phyloP scores from a whole-genome alignment of 148 eudicot species.

The Chenopodium quinoa region DNA sequence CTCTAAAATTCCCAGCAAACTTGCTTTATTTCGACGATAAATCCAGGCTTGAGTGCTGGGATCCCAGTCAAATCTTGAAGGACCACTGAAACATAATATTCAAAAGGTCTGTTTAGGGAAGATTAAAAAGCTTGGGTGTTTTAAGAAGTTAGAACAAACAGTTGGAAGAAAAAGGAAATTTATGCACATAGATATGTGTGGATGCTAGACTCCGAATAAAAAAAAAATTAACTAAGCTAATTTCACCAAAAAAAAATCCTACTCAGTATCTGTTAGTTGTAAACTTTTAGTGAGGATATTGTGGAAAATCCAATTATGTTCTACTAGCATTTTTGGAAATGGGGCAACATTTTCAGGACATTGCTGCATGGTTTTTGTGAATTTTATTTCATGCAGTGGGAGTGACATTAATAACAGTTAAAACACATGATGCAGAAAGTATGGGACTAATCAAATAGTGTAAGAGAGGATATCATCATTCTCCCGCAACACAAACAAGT shows the following conservation, averaged over 20 bases:
- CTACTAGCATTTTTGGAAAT: background rate
- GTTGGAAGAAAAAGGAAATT: background rate
- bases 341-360: background rate
- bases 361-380: background rate
- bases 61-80: constrained; percentile 82
- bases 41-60: constrained; percentile 52
- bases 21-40: constrained; percentile 56
- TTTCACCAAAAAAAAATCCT: background rate
- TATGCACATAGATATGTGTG: too few species aligned
- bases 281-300: background rate
- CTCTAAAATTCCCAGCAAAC: constrained; percentile 44
- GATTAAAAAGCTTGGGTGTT: background rate
- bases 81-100: constrained; percentile 45
- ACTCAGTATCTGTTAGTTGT: background rate
- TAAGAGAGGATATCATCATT: background rate
- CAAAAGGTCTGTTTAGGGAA: background rate
- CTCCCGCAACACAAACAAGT: background rate
- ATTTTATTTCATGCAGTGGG: background rate
- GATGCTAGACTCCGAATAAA: too few species aligned
- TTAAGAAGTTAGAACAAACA: background rate
- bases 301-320: background rate
- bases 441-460: background rate
- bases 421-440: background rate
- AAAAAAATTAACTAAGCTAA: background rate
- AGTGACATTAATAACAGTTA: background rate